Evolutionary conservation across 202 grass and related monocot genomes (phyloP).

Genomic region (Panicum hallii): DNA sequence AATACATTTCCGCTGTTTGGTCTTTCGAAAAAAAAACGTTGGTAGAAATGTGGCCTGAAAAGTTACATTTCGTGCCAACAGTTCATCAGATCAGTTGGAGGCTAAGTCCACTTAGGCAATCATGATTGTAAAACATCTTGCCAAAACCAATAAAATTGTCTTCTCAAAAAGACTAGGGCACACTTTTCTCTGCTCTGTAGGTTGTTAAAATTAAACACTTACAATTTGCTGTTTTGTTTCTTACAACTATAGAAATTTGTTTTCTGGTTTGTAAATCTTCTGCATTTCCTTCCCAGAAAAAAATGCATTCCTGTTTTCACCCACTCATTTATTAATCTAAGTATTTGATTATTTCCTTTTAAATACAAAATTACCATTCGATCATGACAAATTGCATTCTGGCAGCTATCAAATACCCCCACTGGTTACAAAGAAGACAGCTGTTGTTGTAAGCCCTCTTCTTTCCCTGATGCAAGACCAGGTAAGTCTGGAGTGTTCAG

Average conservation of each 20-base stretch:
- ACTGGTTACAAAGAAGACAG: slow-evolving; percentile 73
- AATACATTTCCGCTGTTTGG: slow-evolving; percentile 1
- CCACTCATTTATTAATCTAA: neutral
- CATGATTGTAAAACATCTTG: neutral
- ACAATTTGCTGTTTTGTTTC: neutral
- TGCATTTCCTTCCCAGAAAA: neutral
- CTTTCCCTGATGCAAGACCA: slow-evolving; percentile 96
- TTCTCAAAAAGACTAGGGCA: neutral
- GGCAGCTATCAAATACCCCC: slow-evolving; percentile 94
- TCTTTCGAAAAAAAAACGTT: neutral
- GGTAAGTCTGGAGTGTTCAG: slow-evolving; percentile 42
- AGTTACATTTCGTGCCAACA: slow-evolving; percentile 9
- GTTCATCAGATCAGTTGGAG: neutral
- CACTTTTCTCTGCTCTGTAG: neutral
- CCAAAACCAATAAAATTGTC: neutral
- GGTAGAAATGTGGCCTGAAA: neutral
- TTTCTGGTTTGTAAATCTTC: neutral
- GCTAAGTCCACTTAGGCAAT: neutral
- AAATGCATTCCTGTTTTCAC: neutral
- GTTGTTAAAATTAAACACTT: neutral
- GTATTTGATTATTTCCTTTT: slow-evolving; percentile 9
- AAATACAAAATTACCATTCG: slow-evolving; percentile 1
- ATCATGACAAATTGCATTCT: neutral
- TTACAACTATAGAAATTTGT: neutral
- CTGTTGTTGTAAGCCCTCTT: slow-evolving; percentile 86